Percentiles rank a stretch among this genome's conserved stretches.
phyloP scores from a whole-genome alignment of 2,329 filamentous ascomycete species.

The Diaporthe citri region DNA sequence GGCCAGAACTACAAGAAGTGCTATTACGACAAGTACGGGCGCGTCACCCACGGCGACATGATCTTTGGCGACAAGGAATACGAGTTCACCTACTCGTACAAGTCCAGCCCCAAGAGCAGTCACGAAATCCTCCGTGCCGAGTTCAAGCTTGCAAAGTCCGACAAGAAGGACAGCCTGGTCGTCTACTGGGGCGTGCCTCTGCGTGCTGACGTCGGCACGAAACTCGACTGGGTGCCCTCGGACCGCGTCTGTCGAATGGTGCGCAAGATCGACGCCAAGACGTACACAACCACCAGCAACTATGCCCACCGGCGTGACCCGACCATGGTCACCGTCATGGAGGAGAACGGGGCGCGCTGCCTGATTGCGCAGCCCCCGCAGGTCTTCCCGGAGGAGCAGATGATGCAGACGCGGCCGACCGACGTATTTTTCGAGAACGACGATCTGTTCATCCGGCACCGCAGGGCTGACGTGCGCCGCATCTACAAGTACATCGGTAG shows the following conservation, averaged over 20 bases:
- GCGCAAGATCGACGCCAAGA: conserved; percentile 45
- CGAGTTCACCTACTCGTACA: conserved; percentile 53
- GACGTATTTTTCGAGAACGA: conserved; percentile 51
- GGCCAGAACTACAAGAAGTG: conserved; percentile 44
- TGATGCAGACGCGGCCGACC: conserved; percentile 47
- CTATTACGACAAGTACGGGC: conserved; percentile 52
- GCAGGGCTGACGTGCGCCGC: conserved; percentile 45
- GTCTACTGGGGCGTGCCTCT: conserved; percentile 53
- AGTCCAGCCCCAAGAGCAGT: conserved; percentile 49
- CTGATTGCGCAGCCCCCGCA: conserved; percentile 44
- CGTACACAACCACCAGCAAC: conserved; percentile 49
- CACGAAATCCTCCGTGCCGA: conserved; percentile 51
- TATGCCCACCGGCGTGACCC: conserved; percentile 55
- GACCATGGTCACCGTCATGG: conserved; percentile 48
- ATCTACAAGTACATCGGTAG: conserved; percentile 44
- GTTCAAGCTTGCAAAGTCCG: conserved; percentile 42
- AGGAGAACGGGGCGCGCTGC: conserved; percentile 43
- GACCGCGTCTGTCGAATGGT: conserved; percentile 52
- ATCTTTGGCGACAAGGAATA: conserved; percentile 46
- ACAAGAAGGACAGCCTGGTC: conserved; percentile 46
- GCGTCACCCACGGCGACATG: conserved; percentile 49
- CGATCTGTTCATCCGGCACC: conserved; percentile 52
- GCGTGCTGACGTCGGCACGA: conserved; percentile 45
- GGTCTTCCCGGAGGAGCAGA: conserved; percentile 47
- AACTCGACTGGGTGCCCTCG: conserved; percentile 51